phyloP scores from a whole-genome alignment of 176 grass and related monocot genomes.

The barley (Hordeum vulgare) region MorexV3_pseudomolecules_assembly NC_058521.1:16871956-16872455 shows the following conservation, averaged over 20 bases:
- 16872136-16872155: not conserved
- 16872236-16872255: conserved; percentile 99
- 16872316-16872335: not conserved
- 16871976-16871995: conserved; percentile 90
- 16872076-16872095: not conserved
- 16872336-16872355: not conserved
- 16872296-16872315: not conserved
- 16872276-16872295: conserved; percentile 54
- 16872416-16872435: not conserved
- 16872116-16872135: not conserved
- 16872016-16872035: conserved; percentile 99
- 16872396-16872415: not conserved
- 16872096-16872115: not conserved
- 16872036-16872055: conserved; percentile 82
- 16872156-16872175: conserved; percentile 96
- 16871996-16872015: conserved; percentile 94
- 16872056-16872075: conserved; percentile 82
- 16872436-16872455: conserved; percentile 82
- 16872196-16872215: conserved; percentile 92
- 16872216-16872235: conserved; percentile 94
- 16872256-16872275: conserved; percentile 82
- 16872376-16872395: not conserved
- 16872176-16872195: conserved; percentile 97
- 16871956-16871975: conserved; percentile 89
- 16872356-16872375: not conserved